phyloP scores from a whole-genome alignment of 2,329 filamentous ascomycete genomes.

The Lasiodiplodia sp. region DNA sequence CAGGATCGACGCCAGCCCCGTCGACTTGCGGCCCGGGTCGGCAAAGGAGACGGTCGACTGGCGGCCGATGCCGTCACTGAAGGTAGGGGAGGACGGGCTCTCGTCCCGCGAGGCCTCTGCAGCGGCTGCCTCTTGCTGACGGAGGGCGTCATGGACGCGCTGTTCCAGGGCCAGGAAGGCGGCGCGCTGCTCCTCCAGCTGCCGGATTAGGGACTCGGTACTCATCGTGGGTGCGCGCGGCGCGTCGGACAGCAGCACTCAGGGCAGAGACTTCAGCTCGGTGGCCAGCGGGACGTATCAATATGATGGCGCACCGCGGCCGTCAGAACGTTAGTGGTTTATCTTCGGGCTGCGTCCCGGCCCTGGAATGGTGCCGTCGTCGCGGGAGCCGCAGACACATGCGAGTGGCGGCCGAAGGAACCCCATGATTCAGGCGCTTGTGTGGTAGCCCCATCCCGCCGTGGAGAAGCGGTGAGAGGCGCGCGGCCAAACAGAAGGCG shows the following conservation, averaged over 20 bases:
- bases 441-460: slow-evolving; percentile 17
- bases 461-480: slow-evolving; percentile 30
- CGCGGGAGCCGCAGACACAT: slow-evolving; percentile 13
- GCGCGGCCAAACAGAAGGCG: slow-evolving; percentile 16
- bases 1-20: slow-evolving; percentile 21
- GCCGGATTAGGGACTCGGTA: slow-evolving; percentile 24
- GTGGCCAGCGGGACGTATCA: slow-evolving; percentile 15
- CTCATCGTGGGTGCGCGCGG: slow-evolving; percentile 26
- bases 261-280: background rate
- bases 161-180: slow-evolving; percentile 28
- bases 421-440: slow-evolving; percentile 28
- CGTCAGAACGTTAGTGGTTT: slow-evolving; percentile 27
- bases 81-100: slow-evolving; percentile 15
- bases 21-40: slow-evolving; percentile 26
- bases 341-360: slow-evolving; percentile 18
- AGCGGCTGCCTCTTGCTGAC: background rate
- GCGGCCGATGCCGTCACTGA: slow-evolving; percentile 15
- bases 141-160: slow-evolving; percentile 29
- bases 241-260: background rate
- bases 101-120: slow-evolving; percentile 2
- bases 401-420: slow-evolving; percentile 23
- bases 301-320: slow-evolving; percentile 11
- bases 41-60: slow-evolving; percentile 28
- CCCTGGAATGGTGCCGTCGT: slow-evolving; percentile 17
- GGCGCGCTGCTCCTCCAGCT: slow-evolving; percentile 29